Percentiles rank a stretch among this genome's conserved stretches.
These are phyloP conservation scores for Apiotrichum laibachii DNA, from an alignment of 1,284 basidiomycete genomes.

Conservation along the genomic window DNA sequence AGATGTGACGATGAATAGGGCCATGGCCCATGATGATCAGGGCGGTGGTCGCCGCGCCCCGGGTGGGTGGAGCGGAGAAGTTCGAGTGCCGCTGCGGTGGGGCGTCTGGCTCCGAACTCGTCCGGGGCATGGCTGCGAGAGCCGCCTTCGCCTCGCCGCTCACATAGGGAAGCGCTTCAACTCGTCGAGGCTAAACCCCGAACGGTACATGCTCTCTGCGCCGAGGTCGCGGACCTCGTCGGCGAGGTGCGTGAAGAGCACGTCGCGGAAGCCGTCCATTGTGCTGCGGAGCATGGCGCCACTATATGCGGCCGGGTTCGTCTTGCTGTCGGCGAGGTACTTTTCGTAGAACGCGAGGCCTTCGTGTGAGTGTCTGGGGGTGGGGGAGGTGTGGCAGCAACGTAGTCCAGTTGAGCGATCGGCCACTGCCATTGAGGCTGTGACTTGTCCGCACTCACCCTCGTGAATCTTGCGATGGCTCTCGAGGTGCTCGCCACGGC, in stretches of 20 bases:
- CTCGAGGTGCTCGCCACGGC: constrained; percentile 57
- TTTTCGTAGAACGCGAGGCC: constrained; percentile 56
- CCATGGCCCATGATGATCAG: too few relatives aligned
- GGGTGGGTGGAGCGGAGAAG: too few relatives aligned
- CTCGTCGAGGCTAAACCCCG: constrained; percentile 62
- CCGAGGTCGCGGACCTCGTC: constrained; percentile 65
- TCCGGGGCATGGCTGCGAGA: too few relatives aligned
- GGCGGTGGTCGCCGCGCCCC: too few relatives aligned
- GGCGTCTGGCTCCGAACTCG: too few relatives aligned
- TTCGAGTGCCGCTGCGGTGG: too few relatives aligned
- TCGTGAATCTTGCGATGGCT: constrained; percentile 67
- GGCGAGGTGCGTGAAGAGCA: constrained; percentile 66
- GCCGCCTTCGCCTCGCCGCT: background rate
- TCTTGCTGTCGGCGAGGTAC: constrained; percentile 56
- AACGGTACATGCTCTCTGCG: constrained; percentile 63
- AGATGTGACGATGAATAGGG: too few relatives aligned
- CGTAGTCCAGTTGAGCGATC: too few relatives aligned
- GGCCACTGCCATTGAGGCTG: too few relatives aligned
- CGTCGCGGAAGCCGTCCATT: constrained; percentile 63
- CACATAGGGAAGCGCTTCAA: constrained; percentile 57
- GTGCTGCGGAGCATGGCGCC: constrained; percentile 60
- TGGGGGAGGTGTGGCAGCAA: background rate
- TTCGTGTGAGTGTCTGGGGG: background rate
- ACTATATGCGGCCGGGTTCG: constrained; percentile 59
- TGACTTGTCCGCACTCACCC: constrained; percentile 56